Conservation (phyloP, 305 asterid genomes). For the Nicotiana rustica region DNA sequence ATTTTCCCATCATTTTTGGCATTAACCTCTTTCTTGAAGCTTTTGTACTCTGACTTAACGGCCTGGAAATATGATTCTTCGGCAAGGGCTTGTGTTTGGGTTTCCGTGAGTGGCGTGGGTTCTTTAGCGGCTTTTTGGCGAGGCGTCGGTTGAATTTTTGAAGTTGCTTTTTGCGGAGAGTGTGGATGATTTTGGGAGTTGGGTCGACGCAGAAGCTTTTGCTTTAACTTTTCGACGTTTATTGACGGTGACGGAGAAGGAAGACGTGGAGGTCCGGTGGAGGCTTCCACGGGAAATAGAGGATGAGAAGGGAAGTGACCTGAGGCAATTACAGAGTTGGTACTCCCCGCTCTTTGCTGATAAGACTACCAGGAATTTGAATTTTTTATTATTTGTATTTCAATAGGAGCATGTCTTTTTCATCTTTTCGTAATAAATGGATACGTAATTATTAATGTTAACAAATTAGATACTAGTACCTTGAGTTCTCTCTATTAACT, state of each 20-base stretch:
- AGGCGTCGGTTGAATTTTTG: slow-evolving; percentile 81
- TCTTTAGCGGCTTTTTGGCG: slow-evolving; percentile 65
- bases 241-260: slow-evolving; percentile 54
- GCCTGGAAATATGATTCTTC: slow-evolving; percentile 72
- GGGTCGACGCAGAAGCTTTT: slow-evolving; percentile 64
- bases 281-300: slow-evolving; percentile 70
- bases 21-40: slow-evolving; percentile 50
- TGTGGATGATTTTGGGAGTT: slow-evolving; percentile 86
- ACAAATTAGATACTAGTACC: too few relatives aligned
- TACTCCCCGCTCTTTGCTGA: slow-evolving; percentile 20
- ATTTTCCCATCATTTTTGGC: slow-evolving; percentile 46
- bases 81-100: slow-evolving; percentile 52
- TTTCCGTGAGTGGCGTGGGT: slow-evolving; percentile 56
- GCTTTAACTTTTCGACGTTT: slow-evolving; percentile 62
- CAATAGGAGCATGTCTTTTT: not conserved
- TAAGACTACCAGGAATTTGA: not conserved
- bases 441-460: too few relatives aligned
- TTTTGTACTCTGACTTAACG: slow-evolving; percentile 74
- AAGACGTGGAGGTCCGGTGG: slow-evolving; percentile 62
- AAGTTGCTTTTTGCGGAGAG: slow-evolving; percentile 78
- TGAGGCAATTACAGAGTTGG: slow-evolving; percentile 12
- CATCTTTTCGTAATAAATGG: too few relatives aligned
- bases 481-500: too few relatives aligned
- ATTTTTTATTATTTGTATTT: not conserved
- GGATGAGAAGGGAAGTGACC: not conserved